Evolutionary conservation across 2,329 filamentous ascomycete genomes (phyloP).

Genomic region (Fusarium agapanthi): DNA sequence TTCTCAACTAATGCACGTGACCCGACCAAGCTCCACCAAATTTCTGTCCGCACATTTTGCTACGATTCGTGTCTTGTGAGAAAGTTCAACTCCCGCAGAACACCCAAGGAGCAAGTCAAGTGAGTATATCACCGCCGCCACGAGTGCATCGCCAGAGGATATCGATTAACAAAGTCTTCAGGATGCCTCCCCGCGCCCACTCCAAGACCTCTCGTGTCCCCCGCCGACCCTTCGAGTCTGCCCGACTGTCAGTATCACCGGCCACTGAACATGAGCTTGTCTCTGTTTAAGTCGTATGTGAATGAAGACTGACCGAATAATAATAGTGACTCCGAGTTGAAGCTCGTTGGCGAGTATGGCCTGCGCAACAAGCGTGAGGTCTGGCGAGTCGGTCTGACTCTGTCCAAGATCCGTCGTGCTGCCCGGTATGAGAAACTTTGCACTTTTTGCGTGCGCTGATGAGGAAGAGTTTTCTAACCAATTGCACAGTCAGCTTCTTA

Average conservation of each 20-base stretch:
- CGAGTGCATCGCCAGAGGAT: slow-evolving; percentile 16
- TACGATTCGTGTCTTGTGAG: slow-evolving; percentile 32
- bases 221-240: slow-evolving; percentile 97
- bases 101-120: slow-evolving; percentile 52
- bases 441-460: neutral
- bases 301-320: slow-evolving; percentile 72
- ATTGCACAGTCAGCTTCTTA: slow-evolving; percentile 90
- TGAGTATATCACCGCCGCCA: slow-evolving; percentile 41
- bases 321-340: slow-evolving; percentile 96
- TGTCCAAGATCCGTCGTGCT: slow-evolving; percentile 99
- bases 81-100: slow-evolving; percentile 49
- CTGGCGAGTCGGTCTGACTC: slow-evolving; percentile 98
- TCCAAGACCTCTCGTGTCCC: slow-evolving; percentile 99
- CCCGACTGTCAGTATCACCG: slow-evolving; percentile 97
- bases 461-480: slow-evolving; percentile 36
- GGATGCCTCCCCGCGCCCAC: slow-evolving; percentile 71
- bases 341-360: slow-evolving; percentile 99
- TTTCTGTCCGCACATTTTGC: slow-evolving; percentile 49
- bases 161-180: slow-evolving; percentile 44
- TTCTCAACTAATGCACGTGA: slow-evolving; percentile 45
- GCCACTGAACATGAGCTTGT: slow-evolving; percentile 98
- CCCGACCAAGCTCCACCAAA: slow-evolving; percentile 44
- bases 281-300: slow-evolving; percentile 95
- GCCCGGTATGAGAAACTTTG: slow-evolving; percentile 75
- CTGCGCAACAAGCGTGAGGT: slow-evolving; percentile 99